These are phyloP conservation scores for Oleoguttula mirabilis DNA, from an alignment of 495 filamentous ascomycete species.

Conservation along the genomic window DNA sequence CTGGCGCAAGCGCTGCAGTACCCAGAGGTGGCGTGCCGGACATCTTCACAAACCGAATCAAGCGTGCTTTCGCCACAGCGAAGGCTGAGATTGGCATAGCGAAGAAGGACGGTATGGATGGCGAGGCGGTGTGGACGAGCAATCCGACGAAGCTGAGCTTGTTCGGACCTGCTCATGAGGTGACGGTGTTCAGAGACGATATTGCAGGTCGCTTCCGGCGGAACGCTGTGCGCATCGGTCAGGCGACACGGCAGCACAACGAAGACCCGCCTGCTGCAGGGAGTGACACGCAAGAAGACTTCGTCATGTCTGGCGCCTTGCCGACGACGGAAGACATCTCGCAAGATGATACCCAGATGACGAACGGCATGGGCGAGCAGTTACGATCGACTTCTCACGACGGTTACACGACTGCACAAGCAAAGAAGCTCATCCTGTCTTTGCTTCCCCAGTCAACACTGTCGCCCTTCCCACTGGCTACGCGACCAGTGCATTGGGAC, in stretches of 20 bases:
- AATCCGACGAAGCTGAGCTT: constrained; percentile 72
- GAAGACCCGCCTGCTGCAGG: neutral
- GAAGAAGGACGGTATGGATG: constrained; percentile 35
- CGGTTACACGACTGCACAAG: constrained; percentile 28
- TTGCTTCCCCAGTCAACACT: constrained; percentile 85
- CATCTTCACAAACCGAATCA: constrained; percentile 72
- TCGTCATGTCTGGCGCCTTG: constrained; percentile 15
- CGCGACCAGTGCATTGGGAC: constrained; percentile 81
- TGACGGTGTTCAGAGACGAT: constrained; percentile 78
- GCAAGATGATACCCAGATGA: neutral
- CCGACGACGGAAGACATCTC: constrained; percentile 10
- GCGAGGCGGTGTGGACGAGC: constrained; percentile 73
- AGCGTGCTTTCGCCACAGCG: constrained; percentile 63
- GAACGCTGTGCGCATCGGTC: constrained; percentile 49
- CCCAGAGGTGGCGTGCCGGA: constrained; percentile 68
- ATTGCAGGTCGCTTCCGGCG: constrained; percentile 64
- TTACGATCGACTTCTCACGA: too few species aligned
- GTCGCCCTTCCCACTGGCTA: constrained; percentile 65
- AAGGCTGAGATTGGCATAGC: constrained; percentile 48
- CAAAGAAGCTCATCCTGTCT: constrained; percentile 82
- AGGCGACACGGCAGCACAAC: neutral
- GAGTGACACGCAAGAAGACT: constrained; percentile 1
- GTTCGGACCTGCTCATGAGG: constrained; percentile 76
- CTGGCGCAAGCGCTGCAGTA: constrained; percentile 62
- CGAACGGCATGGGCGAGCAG: constrained; percentile 4